Base-by-base conservation (phyloP, 306 rosid species). In the Albizia julibrissin region DNA sequence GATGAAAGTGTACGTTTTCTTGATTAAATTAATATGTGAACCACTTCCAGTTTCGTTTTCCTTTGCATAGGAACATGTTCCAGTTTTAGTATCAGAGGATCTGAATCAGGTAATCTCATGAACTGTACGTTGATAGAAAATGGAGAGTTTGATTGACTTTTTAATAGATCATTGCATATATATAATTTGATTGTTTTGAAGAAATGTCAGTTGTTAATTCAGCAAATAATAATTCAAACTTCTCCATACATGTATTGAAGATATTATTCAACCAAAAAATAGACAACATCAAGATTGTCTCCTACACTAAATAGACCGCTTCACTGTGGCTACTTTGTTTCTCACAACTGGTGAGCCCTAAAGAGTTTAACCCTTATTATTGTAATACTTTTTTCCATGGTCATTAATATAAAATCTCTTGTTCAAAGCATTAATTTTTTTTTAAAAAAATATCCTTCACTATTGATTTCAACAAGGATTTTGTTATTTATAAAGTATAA, bases 41-140 rank as follows among this genome's bases (percentile, higher is more conserved):
- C 81, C 58, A 49, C 75, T 37, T 70, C 79, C 84, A 70, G 72
- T 72, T 76, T 81, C 70, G 81, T 84, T 75, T 61, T 69, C 81
- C 75, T 61, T 37, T 26, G 54, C 52, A 65, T 52, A 73, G 74
- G 54, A 67, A 43, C 61, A 46, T 84, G 74, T 58, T 49, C 19
- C 81, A n/a, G 18, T 66, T 59, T 56, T 59, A 67, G 68, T 33
- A 68, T 52, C 54, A 52, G 29, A 61, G 29, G 50, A 29, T 62
- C 21, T 67, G 40, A 40, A 21, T 37, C 21, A 2, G 34, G 72
- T 29, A 4, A 69, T 49, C 56, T 62, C 52, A 40, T 58, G 42
- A 59, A 27, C 47, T 22, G 29, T 49, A 6, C 34, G 22, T 54
- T 64, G 80, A 72, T 71, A 64, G 5, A 46, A 65, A 72, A 47